A percentile compares a stretch with the other conserved stretches of the same genome.
Conservation (phyloP, 345 rosid genomes). For the Hirschfeldia incana region DNA sequence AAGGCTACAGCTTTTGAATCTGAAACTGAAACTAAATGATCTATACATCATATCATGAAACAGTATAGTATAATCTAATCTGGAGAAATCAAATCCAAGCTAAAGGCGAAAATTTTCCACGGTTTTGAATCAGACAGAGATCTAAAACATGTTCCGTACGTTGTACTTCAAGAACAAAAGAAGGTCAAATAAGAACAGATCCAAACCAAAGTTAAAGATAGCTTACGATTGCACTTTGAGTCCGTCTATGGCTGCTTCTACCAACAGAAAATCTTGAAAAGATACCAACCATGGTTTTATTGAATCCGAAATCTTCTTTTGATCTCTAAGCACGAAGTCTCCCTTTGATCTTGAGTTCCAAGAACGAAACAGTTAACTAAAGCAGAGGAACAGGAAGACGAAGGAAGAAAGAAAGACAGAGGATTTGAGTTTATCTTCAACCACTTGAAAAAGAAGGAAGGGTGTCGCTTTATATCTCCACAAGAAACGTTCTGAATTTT, state of each 20-base stretch:
- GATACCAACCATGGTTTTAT: slow-evolving; percentile 74
- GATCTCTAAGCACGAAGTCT: slow-evolving; percentile 7
- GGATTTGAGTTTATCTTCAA: slow-evolving; percentile 9
- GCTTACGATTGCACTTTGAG: slow-evolving; percentile 85
- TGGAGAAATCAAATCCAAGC: slow-evolving; percentile 7
- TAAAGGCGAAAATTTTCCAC: slow-evolving; percentile 13
- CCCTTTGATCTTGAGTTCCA: slow-evolving; percentile 18
- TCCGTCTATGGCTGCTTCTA: slow-evolving; percentile 69
- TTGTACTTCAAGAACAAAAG: slow-evolving; percentile 1
- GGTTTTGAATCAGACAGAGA: slow-evolving; percentile 10
- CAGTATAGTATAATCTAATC: background rate
- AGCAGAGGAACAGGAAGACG: slow-evolving; percentile 19
- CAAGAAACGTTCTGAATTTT: slow-evolving; percentile 5
- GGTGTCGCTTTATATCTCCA: slow-evolving; percentile 28
- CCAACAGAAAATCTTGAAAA: slow-evolving; percentile 84
- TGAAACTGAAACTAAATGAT: slow-evolving; percentile 1
- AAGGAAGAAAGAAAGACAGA: background rate
- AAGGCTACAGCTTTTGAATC: slow-evolving; percentile 2
- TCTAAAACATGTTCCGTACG: background rate
- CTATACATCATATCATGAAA: background rate
- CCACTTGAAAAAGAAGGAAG: slow-evolving; percentile 3
- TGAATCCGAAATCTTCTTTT: slow-evolving; percentile 12
- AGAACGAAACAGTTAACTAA: background rate
- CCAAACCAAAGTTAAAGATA: slow-evolving; percentile 2
- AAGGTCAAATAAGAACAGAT: background rate